Evolutionary conservation across 768 basidiomycete species (phyloP), one percentile per base, ranked within the genome.

Genomic region (Tylopilus sp.): DNA sequence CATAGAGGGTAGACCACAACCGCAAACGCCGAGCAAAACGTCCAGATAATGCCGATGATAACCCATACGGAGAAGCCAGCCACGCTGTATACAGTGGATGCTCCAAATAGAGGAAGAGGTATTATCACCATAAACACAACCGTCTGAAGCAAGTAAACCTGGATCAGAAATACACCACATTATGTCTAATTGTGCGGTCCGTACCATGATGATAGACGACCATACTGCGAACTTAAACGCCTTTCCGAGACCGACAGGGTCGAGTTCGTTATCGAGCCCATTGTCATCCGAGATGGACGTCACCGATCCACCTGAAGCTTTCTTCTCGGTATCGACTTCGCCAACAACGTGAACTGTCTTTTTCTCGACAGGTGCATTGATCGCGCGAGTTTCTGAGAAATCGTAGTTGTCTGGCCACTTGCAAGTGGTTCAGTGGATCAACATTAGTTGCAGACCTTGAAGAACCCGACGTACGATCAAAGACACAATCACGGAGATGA

Each of bases 1-100:
- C 78, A 95, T 4, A 95, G 71, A 18, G 94, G 94, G 60, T 91
- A 92, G 13, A 95, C 21, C 18, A 95, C 90, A 39, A 92, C 89
- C 7, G 81, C 73, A 53, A 86, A 76, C 4, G 83, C 74, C 1
- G 90, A 92, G 45, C 77, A 72, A 69, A 95, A 94, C 20, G 85
- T 75, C 93, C 93, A 97, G 31, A 85, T 72, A 52, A 97, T 85
- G 2, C 88, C 86, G 50, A 95, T 72, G 39, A 80, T 70, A 8
- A 95, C 86, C 92, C 92, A 97, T 0, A 79, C 86, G 0, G 82
- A 79, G 51, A 91, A 75, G 6, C 87, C 88, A 10, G 69, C 58
- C 36, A 79, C 74, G 21, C 79, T 76, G 54, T 82, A 93, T 21
- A 93, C 71, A 26, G 88, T 86, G 38, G 79, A 77, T 0, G 90